Conservation (phyloP, 306 rosid genomes). For the Cyclanthera cordifolia region DNA sequence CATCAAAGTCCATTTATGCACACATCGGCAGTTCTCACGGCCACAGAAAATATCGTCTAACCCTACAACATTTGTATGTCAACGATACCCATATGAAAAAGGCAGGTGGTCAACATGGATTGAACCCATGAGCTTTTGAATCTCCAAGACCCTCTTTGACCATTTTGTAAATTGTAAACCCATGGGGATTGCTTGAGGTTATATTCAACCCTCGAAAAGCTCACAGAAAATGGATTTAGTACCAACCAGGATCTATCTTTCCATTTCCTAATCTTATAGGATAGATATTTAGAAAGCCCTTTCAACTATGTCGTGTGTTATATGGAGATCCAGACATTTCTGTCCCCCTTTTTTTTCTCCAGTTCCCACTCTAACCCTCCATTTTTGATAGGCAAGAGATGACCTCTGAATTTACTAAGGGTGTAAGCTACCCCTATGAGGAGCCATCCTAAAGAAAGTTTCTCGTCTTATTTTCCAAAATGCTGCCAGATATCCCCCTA, state of each 20-base stretch:
- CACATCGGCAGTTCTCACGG: too few species aligned
- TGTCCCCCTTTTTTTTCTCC: not conserved
- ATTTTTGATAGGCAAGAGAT: not conserved
- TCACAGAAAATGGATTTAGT: not conserved
- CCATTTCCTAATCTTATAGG: not conserved
- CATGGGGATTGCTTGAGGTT: not conserved
- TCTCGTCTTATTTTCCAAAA: not conserved
- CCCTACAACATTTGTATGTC: too few species aligned
- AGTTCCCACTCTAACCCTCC: not conserved
- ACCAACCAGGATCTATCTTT: not conserved
- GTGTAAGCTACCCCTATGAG: not conserved
- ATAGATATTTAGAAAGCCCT: not conserved
- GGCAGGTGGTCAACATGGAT: too few species aligned
- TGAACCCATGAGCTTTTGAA: too few species aligned
- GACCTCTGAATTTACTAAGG: not conserved
- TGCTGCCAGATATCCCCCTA: not conserved
- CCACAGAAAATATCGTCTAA: too few species aligned
- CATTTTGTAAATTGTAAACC: too few species aligned
- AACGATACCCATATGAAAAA: too few species aligned
- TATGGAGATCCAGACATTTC: not conserved
- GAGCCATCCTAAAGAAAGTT: not conserved
- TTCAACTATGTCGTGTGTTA: not conserved
- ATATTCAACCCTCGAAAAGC: not conserved
- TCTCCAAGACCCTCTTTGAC: too few species aligned
- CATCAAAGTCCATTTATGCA: too few species aligned